Percentiles rank a stretch among this genome's conserved stretches.
Evolutionary conservation across 345 rosid genomes (phyloP).

Genomic region (Aethionema arabicum): DNA sequence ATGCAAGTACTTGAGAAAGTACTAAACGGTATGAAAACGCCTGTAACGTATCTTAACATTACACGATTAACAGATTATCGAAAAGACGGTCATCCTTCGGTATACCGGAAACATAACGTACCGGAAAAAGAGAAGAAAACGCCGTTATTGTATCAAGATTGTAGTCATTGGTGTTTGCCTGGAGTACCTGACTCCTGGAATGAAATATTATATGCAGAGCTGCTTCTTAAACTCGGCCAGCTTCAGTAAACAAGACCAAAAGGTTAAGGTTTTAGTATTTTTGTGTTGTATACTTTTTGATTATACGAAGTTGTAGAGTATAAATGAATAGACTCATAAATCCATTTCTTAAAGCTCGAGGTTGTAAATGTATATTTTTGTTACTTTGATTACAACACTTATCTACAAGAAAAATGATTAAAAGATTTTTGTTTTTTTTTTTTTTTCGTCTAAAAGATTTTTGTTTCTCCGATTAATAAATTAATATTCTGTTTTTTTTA

Average conservation of each 20-base stretch:
- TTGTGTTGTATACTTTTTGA: conserved; percentile 25
- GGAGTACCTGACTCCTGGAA: conserved; percentile 93
- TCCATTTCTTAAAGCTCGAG: too few relatives aligned
- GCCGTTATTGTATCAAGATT: conserved; percentile 68
- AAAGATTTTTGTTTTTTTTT: too few relatives aligned
- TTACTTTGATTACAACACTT: too few relatives aligned
- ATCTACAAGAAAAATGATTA: too few relatives aligned
- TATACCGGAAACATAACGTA: conserved; percentile 59
- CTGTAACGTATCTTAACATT: conserved; percentile 75
- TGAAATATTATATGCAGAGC: conserved; percentile 72
- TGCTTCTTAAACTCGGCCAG: conserved; percentile 46
- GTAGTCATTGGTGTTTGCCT: conserved; percentile 95
- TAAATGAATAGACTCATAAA: too few relatives aligned
- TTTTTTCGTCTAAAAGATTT: too few relatives aligned
- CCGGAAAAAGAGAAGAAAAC: conserved; percentile 49
- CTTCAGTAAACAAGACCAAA: conserved; percentile 18
- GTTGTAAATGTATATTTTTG: too few relatives aligned
- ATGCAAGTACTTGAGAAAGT: conserved; percentile 80
- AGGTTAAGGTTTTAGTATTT: conserved; percentile 21
- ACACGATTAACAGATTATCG: conserved; percentile 85
- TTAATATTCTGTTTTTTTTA: too few relatives aligned
- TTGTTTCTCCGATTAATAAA: too few relatives aligned
- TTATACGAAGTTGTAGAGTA: conserved; percentile 18
- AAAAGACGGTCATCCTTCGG: conserved; percentile 92
- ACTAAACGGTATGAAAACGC: conserved; percentile 72